Evolutionary conservation across 768 basidiomycete genomes (phyloP).

Genomic region (Russula olivacea): DNA sequence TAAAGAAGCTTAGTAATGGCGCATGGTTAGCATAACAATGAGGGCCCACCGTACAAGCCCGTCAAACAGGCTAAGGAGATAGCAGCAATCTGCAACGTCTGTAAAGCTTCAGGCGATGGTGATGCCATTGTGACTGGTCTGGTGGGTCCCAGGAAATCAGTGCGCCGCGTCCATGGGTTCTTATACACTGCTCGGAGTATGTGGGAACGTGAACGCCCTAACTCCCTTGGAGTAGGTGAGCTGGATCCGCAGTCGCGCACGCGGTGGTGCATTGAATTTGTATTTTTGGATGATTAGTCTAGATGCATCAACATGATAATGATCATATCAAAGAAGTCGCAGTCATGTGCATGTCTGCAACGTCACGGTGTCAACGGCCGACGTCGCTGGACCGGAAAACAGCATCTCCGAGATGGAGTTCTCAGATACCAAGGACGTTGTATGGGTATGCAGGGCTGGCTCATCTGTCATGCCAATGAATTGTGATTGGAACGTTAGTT

Average conservation of each 20-base stretch:
- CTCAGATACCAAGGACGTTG: too few relatives aligned
- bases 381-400: too few relatives aligned
- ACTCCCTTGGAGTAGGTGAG: background rate
- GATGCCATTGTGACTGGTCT: background rate
- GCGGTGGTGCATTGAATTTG: background rate
- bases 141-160: background rate
- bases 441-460: too few relatives aligned
- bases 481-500: too few relatives aligned
- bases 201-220: too few relatives aligned
- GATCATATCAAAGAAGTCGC: too few relatives aligned
- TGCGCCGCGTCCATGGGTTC: background rate
- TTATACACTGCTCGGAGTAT: background rate
- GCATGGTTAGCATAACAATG: background rate
- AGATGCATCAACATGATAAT: too few relatives aligned
- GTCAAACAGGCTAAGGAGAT: slow-evolving; percentile 22
- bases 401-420: too few relatives aligned
- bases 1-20: background rate
- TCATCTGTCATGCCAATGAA: too few relatives aligned
- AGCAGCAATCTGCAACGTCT: slow-evolving; percentile 20
- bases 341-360: too few relatives aligned
- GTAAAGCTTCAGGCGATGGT: slow-evolving; percentile 5
- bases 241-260: background rate
- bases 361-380: background rate
- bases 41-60: slow-evolving; percentile 22
- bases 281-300: background rate